Evolutionary conservation across 305 asterid genomes (phyloP).

Genomic region (Ajuga reptans): DNA sequence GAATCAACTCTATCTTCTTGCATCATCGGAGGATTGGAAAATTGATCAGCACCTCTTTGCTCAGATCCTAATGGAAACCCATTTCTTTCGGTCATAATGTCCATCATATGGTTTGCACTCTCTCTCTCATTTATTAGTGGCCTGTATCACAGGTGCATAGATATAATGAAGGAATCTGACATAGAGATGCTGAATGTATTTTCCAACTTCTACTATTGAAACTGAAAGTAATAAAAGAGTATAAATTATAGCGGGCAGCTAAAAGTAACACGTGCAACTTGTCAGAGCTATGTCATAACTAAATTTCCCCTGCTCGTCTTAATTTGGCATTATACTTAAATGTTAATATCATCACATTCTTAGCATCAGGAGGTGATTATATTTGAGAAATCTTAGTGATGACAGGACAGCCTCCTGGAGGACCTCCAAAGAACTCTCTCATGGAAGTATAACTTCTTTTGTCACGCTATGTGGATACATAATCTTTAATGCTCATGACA

Average conservation of each 20-base stretch:
- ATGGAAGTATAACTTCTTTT: background rate
- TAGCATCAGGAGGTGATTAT: background rate
- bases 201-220: background rate
- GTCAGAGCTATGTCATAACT: background rate
- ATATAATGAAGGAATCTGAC: background rate
- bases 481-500: background rate
- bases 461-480: background rate
- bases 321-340: background rate
- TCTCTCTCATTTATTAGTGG: conserved; percentile 42
- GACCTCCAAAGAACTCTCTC: background rate
- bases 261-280: background rate
- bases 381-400: background rate
- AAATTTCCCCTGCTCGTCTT: background rate
- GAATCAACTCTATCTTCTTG: conserved; percentile 51
- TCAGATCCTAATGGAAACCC: conserved; percentile 39
- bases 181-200: background rate
- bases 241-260: background rate
- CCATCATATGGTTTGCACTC: conserved; percentile 39
- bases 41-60: conserved; percentile 38
- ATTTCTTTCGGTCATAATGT: conserved; percentile 45
- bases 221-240: background rate
- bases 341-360: background rate
- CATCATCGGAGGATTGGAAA: conserved; percentile 36
- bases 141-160: conserved; percentile 12
- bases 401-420: background rate